A percentile compares a stretch with the other conserved stretches of the same genome.
phyloP scores from a whole-genome alignment of 2,329 filamentous ascomycete species.

The Juglanconis sp. region DNA sequence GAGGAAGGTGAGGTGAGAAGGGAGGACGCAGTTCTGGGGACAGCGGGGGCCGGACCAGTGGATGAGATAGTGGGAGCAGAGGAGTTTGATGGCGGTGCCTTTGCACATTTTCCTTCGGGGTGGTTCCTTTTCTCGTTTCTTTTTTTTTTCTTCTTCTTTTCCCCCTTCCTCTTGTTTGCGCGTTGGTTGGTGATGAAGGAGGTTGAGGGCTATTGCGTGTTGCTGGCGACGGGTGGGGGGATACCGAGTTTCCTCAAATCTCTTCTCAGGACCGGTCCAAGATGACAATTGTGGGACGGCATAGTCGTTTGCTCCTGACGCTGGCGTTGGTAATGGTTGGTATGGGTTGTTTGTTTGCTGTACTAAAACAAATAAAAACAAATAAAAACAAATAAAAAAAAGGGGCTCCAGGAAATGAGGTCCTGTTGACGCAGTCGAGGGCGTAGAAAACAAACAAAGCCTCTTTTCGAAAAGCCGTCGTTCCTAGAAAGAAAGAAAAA shows the following conservation, averaged over 20 bases:
- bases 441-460: background rate
- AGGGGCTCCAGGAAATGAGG: background rate
- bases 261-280: slow-evolving; percentile 3
- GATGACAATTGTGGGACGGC: background rate
- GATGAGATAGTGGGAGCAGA: slow-evolving; percentile 20
- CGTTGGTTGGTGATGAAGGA: background rate
- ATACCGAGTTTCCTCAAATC: background rate
- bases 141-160: background rate
- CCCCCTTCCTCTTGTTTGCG: background rate
- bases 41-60: slow-evolving; percentile 15
- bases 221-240: background rate
- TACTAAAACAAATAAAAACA: background rate
- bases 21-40: slow-evolving; percentile 16
- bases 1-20: slow-evolving; percentile 8
- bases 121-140: background rate
- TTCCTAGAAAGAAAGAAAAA: background rate
- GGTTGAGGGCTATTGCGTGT: background rate
- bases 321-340: background rate
- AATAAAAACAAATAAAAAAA: background rate
- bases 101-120: slow-evolving; percentile 14
- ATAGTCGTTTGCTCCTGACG: slow-evolving; percentile 1
- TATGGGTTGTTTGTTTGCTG: background rate
- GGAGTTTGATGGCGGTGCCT: slow-evolving; percentile 16
- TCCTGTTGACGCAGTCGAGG: background rate
- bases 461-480: background rate